Evolutionary conservation across 23 red algal genomes (phyloP), one percentile per base, ranked within the genome.

Genomic region (Chondrus crispus): DNA sequence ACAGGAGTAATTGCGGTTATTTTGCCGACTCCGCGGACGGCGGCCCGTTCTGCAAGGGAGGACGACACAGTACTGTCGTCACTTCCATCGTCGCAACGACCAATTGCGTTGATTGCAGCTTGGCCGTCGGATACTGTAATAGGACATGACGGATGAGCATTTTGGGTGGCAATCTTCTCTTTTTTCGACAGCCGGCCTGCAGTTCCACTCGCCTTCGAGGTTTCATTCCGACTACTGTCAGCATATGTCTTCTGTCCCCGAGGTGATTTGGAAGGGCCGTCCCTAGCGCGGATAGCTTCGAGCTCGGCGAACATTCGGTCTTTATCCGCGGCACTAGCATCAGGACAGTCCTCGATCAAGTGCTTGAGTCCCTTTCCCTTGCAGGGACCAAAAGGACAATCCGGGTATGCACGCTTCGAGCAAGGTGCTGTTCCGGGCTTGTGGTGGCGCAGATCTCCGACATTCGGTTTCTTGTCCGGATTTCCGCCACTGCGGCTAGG

Each of bases 21-120:
- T 37, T 50, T 82, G 46, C 46, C 1, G 78, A 82, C 57, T 20
- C 78, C 48, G 10, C 26, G 7, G 10, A 82, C 44, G 7, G 78
- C 51, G 26, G 78, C 48, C 20, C 24, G 14, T 14, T 82, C 46
- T 20, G 18, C 78, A 82, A 82, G 78, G 7, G 52, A 55, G 46
- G 53, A 12, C 9, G 1, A 82, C 9, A 86, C 82, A 18, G 52
- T 38, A 42, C 82, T 86, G 16, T 86, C 82, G 2, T 71, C 82
- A 42, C 82, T 86, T 26, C 58, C 82, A 47, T 86, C 82, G 28
- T 71, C 82, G 47, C 82, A 86, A n/a, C 1, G 82, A 1, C 1
- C 82, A n/a, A 42, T n/a, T 39, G 11, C 0, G 8, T 1, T 46
- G 19, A 72, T 39, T 7, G 58, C 8, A 20, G 82, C 36, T 28